phyloP scores from a whole-genome alignment of 371 early-diverging fungal genomes.

The Sporodiniella umbellata region DNA sequence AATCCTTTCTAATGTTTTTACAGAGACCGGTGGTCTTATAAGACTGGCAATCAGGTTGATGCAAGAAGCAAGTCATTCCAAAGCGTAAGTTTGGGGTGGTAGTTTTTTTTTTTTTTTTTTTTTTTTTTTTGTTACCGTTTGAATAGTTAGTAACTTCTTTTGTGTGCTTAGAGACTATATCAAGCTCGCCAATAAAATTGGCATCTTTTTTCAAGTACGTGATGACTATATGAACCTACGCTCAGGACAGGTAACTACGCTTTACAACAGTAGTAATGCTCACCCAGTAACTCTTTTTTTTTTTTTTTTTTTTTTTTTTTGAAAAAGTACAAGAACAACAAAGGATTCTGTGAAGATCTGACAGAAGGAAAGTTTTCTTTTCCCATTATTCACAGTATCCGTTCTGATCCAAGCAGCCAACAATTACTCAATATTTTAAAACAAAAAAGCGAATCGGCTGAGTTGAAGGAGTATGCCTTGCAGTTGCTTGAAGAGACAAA shows the following conservation, averaged over 20 bases:
- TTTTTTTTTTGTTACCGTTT: not conserved
- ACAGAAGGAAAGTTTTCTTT: slow-evolving; percentile 98
- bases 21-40: slow-evolving; percentile 95
- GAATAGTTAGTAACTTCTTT: too few relatives aligned
- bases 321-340: slow-evolving; percentile 78
- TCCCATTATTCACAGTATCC: slow-evolving; percentile 88
- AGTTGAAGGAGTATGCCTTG: slow-evolving; percentile 87
- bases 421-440: slow-evolving; percentile 81
- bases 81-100: slow-evolving; percentile 50
- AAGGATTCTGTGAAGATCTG: slow-evolving; percentile 96
- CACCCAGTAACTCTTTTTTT: not conserved
- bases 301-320: not conserved
- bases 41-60: slow-evolving; percentile 90
- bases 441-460: slow-evolving; percentile 75
- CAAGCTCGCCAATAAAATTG: slow-evolving; percentile 81
- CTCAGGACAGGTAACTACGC: slow-evolving; percentile 67
- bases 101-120: not conserved
- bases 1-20: not conserved
- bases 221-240: slow-evolving; percentile 95
- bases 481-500: slow-evolving; percentile 70
- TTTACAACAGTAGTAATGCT: too few relatives aligned
- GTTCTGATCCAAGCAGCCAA: slow-evolving; percentile 54
- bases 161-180: slow-evolving; percentile 79
- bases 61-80: slow-evolving; percentile 64
- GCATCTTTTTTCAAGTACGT: slow-evolving; percentile 92